Evolutionary conservation across 192 early-diverging fungal genomes (phyloP).

Genomic region (Cetraspora pellucida): DNA sequence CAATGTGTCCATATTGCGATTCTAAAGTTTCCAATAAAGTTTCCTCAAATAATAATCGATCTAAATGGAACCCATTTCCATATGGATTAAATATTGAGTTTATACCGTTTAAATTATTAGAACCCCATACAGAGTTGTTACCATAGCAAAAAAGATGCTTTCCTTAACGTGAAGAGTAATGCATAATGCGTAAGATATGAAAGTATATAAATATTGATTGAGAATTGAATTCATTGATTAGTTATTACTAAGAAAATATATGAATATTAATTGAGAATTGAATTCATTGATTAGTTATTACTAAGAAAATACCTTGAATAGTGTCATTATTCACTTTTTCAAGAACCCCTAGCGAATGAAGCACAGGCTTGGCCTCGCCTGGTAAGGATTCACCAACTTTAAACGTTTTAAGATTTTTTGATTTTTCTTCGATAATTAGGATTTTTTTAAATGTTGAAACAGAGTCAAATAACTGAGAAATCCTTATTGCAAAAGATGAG

Average conservation of each 20-base stretch:
- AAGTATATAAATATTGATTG: neutral
- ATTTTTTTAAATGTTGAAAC: conserved; percentile 17
- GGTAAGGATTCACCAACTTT: conserved; percentile 32
- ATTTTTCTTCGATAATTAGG: conserved; percentile 21
- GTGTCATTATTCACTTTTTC: conserved; percentile 24
- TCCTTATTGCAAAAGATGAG: conserved; percentile 14
- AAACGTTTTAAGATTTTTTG: neutral
- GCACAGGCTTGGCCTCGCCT: conserved; percentile 16
- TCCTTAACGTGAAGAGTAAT: neutral
- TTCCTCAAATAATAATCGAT: conserved; percentile 20
- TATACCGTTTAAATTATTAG: neutral
- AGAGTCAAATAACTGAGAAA: conserved; percentile 15
- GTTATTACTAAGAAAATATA: neutral
- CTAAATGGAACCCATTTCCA: conserved; percentile 31
- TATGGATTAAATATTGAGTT: conserved; percentile 13
- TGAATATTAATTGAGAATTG: neutral
- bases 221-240: neutral
- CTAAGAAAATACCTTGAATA: conserved; percentile 9
- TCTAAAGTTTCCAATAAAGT: conserved; percentile 16
- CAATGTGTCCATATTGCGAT: conserved; percentile 3
- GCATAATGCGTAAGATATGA: neutral
- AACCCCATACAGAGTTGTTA: conserved; percentile 24
- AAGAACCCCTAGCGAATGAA: conserved; percentile 12
- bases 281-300: neutral
- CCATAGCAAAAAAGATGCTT: conserved; percentile 29